Conservation (phyloP, 352 stramenopile genomes). For the Phytophthora kernoviae region DNA sequence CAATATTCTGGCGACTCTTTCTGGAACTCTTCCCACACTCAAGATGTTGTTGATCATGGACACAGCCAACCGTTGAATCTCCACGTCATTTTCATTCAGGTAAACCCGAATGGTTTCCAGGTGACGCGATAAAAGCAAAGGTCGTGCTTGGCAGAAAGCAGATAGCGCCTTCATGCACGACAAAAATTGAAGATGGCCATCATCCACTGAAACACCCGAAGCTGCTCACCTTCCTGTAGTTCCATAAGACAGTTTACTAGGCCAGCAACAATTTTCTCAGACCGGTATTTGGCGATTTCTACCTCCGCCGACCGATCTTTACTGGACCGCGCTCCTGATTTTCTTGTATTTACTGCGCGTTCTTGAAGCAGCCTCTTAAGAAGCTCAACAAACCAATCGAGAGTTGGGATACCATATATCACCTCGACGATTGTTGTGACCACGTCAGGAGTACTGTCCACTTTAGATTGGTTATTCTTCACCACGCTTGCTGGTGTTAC, state of each 20-base stretch:
- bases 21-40: conserved; percentile 52
- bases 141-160: conserved; percentile 75
- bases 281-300: conserved; percentile 51
- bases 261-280: conserved; percentile 67
- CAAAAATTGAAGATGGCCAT: conserved; percentile 67
- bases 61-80: conserved; percentile 66
- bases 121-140: conserved; percentile 57
- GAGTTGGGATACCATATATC: conserved; percentile 67
- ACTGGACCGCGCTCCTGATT: conserved; percentile 16
- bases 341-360: conserved; percentile 20
- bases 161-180: conserved; percentile 79
- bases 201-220: conserved; percentile 61
- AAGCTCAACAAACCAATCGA: conserved; percentile 77
- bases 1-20: conserved; percentile 47
- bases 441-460: conserved; percentile 62
- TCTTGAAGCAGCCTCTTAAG: conserved; percentile 63
- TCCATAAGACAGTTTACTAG: conserved; percentile 70
- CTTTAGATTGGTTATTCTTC: conserved; percentile 65
- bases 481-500: conserved; percentile 70
- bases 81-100: conserved; percentile 60
- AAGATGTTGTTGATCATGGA: conserved; percentile 73
- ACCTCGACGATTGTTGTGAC: conserved; percentile 81
- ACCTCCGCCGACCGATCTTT: conserved; percentile 59
- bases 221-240: conserved; percentile 67
- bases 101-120: conserved; percentile 81